Evolutionary conservation across 441 rosid species (phyloP), one percentile per base, ranked within the genome.

Genomic region (Biscutella laevigata): DNA sequence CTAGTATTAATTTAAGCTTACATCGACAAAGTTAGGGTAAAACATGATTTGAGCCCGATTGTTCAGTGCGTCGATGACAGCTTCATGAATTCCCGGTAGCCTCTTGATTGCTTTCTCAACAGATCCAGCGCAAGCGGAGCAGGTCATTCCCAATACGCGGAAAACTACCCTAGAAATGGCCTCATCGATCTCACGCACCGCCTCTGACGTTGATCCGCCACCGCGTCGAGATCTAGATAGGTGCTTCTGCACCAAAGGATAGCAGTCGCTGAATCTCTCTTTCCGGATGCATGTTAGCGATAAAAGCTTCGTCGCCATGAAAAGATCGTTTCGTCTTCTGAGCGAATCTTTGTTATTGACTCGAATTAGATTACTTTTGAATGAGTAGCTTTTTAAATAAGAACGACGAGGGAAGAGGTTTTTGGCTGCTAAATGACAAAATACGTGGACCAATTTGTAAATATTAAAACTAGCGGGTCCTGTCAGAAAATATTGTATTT

Each of bases 71-170:
- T 89, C 97, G 8, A 86, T 80, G 4, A 69, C 68, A 3, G 94
- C 94, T 28, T 86, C 84, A 11, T 62, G 68, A 3, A 82, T 78
- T 4, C 95, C 95, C 0, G 84, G 75, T 14, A 89, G 87, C 50
- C 84, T 70, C 55, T 89, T 86, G 56, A 86, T 64, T 3, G 88
- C 88, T 59, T 86, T 89, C 68, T 84, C 94, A 21, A 82, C 81
- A 19, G 91, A 89, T 15, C 85, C 97, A 7, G 94, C 87, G 28
- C 95, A 86, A 16, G 95, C 87, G 2, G 95, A 73, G 59, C 88
- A 80, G 1, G 82, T 77, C 97, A 89, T 80, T 33, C 94, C 88
- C 4, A 53, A 7, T 4, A 79, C 94, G 2, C 74, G 66, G 15
- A 80, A 82, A 35, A 75, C 61, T 6, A 85, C 85, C 33, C 62